Percentiles rank a stretch among this genome's conserved stretches.
Conservation (phyloP, 148 eudicot genomes). For the Oxyria digyna region DNA sequence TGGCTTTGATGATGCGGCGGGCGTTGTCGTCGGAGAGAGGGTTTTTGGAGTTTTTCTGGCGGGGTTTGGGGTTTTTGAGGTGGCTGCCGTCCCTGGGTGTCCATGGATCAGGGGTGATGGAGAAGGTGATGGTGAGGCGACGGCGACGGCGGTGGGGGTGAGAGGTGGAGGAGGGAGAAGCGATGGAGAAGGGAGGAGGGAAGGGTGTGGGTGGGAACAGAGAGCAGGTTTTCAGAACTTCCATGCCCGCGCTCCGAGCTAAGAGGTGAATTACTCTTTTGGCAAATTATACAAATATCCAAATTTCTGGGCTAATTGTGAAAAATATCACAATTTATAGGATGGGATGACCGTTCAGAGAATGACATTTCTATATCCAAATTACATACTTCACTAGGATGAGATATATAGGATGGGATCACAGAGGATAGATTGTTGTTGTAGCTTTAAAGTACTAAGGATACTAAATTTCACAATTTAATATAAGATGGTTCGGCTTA, state of each 20-base stretch:
- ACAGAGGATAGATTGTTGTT: too few relatives aligned
- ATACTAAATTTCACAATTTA: too few relatives aligned
- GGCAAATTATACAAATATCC: too few relatives aligned
- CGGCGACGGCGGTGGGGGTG: constrained; percentile 6
- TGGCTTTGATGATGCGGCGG: constrained; percentile 63
- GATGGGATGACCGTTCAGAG: too few relatives aligned
- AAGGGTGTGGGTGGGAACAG: background rate
- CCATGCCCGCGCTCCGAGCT: constrained; percentile 20
- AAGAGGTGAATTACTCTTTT: background rate
- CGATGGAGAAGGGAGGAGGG: background rate
- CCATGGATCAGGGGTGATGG: constrained; percentile 68
- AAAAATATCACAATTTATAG: too few relatives aligned
- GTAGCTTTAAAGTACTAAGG: too few relatives aligned
- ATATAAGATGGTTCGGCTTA: too few relatives aligned
- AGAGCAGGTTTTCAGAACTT: constrained; percentile 9
- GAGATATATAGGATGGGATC: too few relatives aligned
- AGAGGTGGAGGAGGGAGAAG: constrained; percentile 3
- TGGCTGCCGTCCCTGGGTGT: constrained; percentile 55
- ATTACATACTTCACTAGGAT: too few relatives aligned
- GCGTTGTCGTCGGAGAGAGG: constrained; percentile 78
- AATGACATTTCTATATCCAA: too few relatives aligned
- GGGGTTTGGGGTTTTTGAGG: constrained; percentile 49
- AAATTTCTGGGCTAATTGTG: too few relatives aligned
- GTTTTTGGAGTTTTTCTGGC: constrained; percentile 54
- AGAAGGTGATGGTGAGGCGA: constrained; percentile 17